Evolutionary conservation across 345 rosid genomes (phyloP).

Genomic region (Eutrema japonicum): DNA sequence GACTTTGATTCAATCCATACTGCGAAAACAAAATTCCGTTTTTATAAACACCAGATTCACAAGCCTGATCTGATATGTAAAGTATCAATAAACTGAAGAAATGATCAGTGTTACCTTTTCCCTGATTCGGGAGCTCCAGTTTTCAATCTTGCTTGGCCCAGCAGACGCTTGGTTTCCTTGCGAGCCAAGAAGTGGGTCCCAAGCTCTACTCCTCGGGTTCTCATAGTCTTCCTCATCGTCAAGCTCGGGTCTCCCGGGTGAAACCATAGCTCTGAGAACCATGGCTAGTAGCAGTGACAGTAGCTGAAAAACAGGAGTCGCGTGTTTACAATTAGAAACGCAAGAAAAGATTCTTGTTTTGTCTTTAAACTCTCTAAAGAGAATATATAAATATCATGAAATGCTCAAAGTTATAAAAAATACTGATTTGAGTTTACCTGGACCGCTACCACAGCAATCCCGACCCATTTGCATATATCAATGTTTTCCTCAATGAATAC

Average conservation of each 20-base stretch:
- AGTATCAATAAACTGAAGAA: not conserved
- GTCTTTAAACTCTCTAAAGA: not conserved
- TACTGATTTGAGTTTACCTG: conserved; percentile 56
- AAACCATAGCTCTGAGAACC: conserved; percentile 72
- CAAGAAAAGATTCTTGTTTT: not conserved
- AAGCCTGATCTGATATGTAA: not conserved
- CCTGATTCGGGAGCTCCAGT: conserved; percentile 75
- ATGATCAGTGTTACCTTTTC: conserved; percentile 64
- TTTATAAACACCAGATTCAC: conserved; percentile 5
- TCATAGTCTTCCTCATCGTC: conserved; percentile 71
- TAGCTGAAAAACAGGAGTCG: conserved; percentile 47
- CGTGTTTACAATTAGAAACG: not conserved
- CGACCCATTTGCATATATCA: conserved; percentile 85
- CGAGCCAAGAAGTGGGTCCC: conserved; percentile 76
- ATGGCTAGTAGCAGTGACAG: conserved; percentile 70
- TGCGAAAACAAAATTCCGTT: conserved; percentile 5
- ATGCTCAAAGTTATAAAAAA: not conserved
- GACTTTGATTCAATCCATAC: conserved; percentile 40
- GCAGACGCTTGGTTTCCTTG: conserved; percentile 64
- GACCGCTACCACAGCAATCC: conserved; percentile 60
- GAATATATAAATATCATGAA: not conserved
- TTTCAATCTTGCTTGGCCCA: conserved; percentile 53
- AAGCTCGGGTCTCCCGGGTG: conserved; percentile 53
- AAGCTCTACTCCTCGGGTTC: conserved; percentile 56
- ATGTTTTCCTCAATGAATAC: conserved; percentile 69